A percentile compares a stretch with the other conserved stretches of the same genome.
These are phyloP conservation scores for Skeletonema grethae DNA, from an alignment of 108 stramenopile genomes.

Conservation along the genomic window DNA sequence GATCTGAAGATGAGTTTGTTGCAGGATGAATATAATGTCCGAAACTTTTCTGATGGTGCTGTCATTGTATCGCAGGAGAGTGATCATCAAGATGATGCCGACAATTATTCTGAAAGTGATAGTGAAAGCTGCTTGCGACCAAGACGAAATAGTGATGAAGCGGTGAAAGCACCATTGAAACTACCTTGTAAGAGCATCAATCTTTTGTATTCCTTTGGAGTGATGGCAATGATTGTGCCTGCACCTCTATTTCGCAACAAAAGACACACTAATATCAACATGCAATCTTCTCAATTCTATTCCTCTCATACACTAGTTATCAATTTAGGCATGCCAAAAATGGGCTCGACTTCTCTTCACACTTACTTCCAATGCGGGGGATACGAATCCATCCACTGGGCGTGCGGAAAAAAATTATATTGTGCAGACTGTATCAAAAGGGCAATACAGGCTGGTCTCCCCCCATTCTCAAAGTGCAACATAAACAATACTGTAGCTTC, in stretches of 20 bases:
- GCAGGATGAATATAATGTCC: too few relatives aligned
- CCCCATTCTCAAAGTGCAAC: background rate
- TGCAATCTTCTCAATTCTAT: background rate
- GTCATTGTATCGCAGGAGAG: too few relatives aligned
- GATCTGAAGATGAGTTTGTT: too few relatives aligned
- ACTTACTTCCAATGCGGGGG: conserved; percentile 14
- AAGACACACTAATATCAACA: too few relatives aligned
- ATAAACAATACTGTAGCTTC: background rate
- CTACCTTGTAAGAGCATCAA: background rate
- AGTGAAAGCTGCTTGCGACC: background rate
- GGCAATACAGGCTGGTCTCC: background rate
- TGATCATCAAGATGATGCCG: background rate
- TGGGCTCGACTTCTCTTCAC: conserved; percentile 18
- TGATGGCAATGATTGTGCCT: background rate
- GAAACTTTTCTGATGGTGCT: too few relatives aligned
- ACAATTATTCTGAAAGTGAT: too few relatives aligned
- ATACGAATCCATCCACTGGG: conserved; percentile 1
- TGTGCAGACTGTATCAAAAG: conserved; percentile 11
- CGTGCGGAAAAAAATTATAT: background rate
- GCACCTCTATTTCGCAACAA: too few relatives aligned
- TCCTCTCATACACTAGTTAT: conserved; percentile 3
- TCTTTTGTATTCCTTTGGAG: background rate
- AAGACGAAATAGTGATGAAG: background rate
- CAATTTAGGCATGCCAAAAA: conserved; percentile 27
- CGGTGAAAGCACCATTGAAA: background rate